Percentiles rank a stretch among this genome's conserved stretches.
phyloP scores from a whole-genome alignment of 352 stramenopile genomes.

The Phytophthora cryptogea region DNA sequence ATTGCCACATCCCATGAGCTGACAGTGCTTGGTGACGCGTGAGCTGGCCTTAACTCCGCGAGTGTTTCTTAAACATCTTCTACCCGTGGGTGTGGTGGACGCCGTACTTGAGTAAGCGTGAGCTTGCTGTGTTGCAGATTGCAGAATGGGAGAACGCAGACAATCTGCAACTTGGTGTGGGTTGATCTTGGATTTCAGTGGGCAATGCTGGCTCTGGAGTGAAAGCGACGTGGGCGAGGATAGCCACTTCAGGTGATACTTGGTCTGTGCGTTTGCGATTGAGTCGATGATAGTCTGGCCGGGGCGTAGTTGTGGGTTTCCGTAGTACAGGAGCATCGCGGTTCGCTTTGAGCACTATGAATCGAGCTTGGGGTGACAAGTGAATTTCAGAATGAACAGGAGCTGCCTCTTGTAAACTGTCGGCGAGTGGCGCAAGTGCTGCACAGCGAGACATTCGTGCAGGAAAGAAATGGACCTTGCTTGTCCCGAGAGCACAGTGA shows the following conservation, averaged over 20 bases:
- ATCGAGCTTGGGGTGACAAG: slow-evolving; percentile 18
- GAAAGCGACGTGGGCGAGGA: background rate
- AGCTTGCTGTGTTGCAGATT: background rate
- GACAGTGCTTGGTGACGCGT: slow-evolving; percentile 55
- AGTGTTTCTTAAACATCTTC: slow-evolving; percentile 22
- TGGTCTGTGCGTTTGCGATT: background rate
- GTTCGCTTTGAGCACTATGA: background rate
- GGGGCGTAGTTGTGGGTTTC: slow-evolving; percentile 3
- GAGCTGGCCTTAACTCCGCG: slow-evolving; percentile 35
- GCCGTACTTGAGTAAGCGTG: background rate
- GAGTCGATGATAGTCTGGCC: background rate
- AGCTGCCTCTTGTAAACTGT: background rate
- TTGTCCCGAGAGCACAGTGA: background rate
- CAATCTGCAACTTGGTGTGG: background rate
- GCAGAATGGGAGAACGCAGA: background rate
- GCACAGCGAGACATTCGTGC: background rate
- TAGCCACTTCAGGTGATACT: background rate
- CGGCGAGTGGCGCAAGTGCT: background rate
- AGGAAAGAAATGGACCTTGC: slow-evolving; percentile 1
- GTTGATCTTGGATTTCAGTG: background rate
- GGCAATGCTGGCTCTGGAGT: background rate
- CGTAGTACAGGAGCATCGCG: background rate
- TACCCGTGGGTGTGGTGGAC: slow-evolving; percentile 12
- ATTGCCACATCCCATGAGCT: slow-evolving; percentile 58
- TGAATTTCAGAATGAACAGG: slow-evolving; percentile 30